Evolutionary conservation across 2,329 filamentous ascomycete genomes (phyloP).

Genomic region (Cladosporium sp.): DNA sequence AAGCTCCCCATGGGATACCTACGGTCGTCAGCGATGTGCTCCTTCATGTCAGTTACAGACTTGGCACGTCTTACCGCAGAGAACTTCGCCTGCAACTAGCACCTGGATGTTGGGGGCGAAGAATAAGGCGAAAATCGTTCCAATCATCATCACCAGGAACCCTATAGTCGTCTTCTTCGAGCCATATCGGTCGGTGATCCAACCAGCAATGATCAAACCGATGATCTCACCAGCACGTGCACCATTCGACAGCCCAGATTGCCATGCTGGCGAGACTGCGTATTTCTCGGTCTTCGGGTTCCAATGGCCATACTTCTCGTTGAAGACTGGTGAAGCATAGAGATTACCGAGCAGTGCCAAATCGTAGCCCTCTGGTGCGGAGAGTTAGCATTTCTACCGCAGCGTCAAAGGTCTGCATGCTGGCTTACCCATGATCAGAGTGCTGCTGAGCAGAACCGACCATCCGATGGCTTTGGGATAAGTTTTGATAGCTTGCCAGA

Average conservation of each 20-base stretch:
- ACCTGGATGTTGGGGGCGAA: constrained; percentile 41
- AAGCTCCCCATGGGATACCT: constrained; percentile 39
- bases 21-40: background rate
- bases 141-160: constrained; percentile 55
- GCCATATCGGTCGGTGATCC: constrained; percentile 57
- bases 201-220: constrained; percentile 67
- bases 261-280: constrained; percentile 58
- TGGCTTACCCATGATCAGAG: constrained; percentile 39
- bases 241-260: constrained; percentile 58
- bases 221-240: constrained; percentile 59
- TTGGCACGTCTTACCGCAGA: constrained; percentile 32
- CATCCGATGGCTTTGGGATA: constrained; percentile 35
- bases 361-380: constrained; percentile 41
- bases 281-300: constrained; percentile 42
- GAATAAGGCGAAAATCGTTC: constrained; percentile 56
- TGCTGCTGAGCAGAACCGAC: constrained; percentile 38
- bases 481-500: constrained; percentile 18
- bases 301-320: constrained; percentile 42
- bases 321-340: constrained; percentile 38
- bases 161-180: constrained; percentile 57
- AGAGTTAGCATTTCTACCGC: background rate
- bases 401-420: too few relatives aligned
- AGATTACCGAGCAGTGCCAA: constrained; percentile 40
- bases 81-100: constrained; percentile 34
- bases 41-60: background rate